A percentile compares a stretch with the other conserved stretches of the same genome.
Evolutionary conservation across 1,284 basidiomycete genomes (phyloP).

Genomic region (Rugosomyces carneus): DNA sequence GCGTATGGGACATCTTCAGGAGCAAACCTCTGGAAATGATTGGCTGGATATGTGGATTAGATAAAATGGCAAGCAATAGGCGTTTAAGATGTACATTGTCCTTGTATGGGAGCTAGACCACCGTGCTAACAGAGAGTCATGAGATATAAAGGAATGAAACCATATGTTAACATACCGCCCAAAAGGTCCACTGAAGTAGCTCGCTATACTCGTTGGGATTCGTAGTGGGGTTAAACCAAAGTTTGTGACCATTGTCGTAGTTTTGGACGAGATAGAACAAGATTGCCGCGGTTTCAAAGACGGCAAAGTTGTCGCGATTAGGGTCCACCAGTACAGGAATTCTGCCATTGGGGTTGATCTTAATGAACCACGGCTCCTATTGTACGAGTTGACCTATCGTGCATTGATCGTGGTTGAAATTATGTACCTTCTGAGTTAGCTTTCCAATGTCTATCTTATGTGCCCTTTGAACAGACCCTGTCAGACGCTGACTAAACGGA

Average conservation of each 20-base stretch:
- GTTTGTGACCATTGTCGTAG: conserved; percentile 45
- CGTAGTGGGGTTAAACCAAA: conserved; percentile 39
- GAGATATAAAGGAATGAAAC: neutral
- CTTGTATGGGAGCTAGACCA: conserved; percentile 70
- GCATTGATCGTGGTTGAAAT: neutral
- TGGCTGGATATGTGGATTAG: conserved; percentile 26
- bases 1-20: conserved; percentile 63
- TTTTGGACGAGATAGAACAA: conserved; percentile 51
- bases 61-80: neutral
- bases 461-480: conserved; percentile 26
- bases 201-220: conserved; percentile 44
- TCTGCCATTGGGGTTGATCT: conserved; percentile 51
- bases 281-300: conserved; percentile 59
- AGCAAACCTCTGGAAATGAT: conserved; percentile 51
- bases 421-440: conserved; percentile 29
- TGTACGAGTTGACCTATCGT: neutral
- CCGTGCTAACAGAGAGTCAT: conserved; percentile 42
- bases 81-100: conserved; percentile 14
- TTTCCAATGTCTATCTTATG: conserved; percentile 43
- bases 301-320: conserved; percentile 27
- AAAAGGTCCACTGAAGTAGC: conserved; percentile 78
- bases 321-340: conserved; percentile 52
- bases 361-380: conserved; percentile 18
- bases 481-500: neutral
- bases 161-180: conserved; percentile 41